phyloP scores from a whole-genome alignment of 169 alveolate species.

The Eimeria zaria region DNA sequence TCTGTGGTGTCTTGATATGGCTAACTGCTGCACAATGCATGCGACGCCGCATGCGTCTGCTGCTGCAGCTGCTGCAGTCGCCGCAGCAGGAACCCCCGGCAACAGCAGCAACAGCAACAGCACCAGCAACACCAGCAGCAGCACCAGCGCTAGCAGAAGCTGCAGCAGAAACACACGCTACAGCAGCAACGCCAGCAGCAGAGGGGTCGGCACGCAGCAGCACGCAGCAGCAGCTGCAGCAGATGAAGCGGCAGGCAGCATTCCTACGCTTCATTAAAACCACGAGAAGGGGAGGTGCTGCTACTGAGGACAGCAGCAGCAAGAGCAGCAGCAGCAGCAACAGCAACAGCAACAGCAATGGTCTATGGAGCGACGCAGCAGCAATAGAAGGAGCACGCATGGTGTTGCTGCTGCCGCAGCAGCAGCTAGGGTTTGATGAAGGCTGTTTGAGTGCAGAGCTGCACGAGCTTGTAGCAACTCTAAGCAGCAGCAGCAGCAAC shows the following conservation, averaged over 20 bases:
- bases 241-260: not conserved
- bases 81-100: not conserved
- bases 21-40: conserved; percentile 6
- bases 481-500: conserved; percentile 17
- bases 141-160: not conserved
- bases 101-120: conserved; percentile 34
- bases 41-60: conserved; percentile 37
- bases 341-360: conserved; percentile 45
- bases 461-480: not conserved
- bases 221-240: conserved; percentile 4
- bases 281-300: not conserved
- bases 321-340: conserved; percentile 31
- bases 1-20: not conserved
- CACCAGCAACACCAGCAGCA: not conserved
- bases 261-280: not conserved
- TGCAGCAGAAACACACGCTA: not conserved
- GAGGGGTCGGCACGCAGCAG: not conserved
- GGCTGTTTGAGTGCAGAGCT: conserved; percentile 4
- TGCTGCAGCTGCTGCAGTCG: conserved; percentile 61
- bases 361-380: not conserved
- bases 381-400: conserved; percentile 12
- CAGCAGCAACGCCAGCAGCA: not conserved
- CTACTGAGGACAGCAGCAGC: not conserved
- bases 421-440: not conserved
- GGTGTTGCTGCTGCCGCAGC: conserved; percentile 64